Percentiles rank a stretch among this genome's conserved stretches.
Conservation (phyloP, 1,284 basidiomycete species). For the Marasmius tenuissimus region DNA sequence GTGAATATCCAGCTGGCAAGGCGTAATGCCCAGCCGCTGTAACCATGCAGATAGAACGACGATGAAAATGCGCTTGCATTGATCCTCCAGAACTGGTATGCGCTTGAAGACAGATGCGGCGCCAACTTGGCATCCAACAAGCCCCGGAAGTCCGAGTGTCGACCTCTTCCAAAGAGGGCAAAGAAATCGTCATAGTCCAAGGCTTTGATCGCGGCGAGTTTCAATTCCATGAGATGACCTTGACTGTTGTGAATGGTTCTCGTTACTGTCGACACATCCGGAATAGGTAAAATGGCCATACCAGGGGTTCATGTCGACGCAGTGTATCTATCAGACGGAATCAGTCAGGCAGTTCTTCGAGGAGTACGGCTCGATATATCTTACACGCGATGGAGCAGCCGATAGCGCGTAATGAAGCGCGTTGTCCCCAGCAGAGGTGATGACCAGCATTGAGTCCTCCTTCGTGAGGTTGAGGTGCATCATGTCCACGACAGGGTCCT, state of each 20-base stretch:
- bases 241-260: conserved; percentile 38
- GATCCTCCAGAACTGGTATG: conserved; percentile 78
- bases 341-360: not conserved
- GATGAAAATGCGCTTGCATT: conserved; percentile 64
- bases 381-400: conserved; percentile 53
- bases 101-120: conserved; percentile 72
- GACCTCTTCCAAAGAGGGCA: conserved; percentile 71
- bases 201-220: conserved; percentile 68
- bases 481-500: conserved; percentile 81
- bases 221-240: conserved; percentile 80
- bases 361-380: conserved; percentile 10
- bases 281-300: conserved; percentile 19
- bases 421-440: conserved; percentile 83
- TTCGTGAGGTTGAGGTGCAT: conserved; percentile 59
- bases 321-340: conserved; percentile 52
- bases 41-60: conserved; percentile 76
- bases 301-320: conserved; percentile 73
- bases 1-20: conserved; percentile 64
- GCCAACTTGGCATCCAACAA: conserved; percentile 70
- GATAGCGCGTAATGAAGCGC: conserved; percentile 80
- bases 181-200: conserved; percentile 74
- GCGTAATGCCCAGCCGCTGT: conserved; percentile 72
- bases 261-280: not conserved
- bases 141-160: conserved; percentile 59
- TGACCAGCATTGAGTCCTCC: conserved; percentile 73